Percentiles rank a stretch among this genome's conserved stretches.
phyloP scores from a whole-genome alignment of 441 rosid species.

The Populus trichocarpa region DNA sequence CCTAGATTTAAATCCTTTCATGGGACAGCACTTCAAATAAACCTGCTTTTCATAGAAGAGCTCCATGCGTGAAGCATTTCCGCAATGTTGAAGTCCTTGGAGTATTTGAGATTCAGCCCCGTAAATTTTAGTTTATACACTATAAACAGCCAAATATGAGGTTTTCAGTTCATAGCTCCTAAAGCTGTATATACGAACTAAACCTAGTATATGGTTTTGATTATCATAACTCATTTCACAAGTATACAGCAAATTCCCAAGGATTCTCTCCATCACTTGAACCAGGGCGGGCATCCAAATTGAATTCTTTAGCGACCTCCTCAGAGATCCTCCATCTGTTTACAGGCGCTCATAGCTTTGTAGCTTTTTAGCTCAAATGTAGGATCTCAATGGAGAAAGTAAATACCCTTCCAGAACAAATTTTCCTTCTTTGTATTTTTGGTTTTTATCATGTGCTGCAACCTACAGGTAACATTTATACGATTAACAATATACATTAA shows the following conservation, averaged over 20 bases:
- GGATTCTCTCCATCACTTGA: conserved; percentile 31
- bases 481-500: background rate
- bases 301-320: conserved; percentile 32
- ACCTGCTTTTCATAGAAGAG: background rate
- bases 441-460: conserved; percentile 41
- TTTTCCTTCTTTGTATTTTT: conserved; percentile 55
- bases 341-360: background rate
- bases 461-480: conserved; percentile 25
- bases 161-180: background rate
- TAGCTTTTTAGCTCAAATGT: background rate
- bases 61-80: background rate
- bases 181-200: background rate
- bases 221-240: background rate
- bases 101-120: too few relatives aligned
- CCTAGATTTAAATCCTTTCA: background rate
- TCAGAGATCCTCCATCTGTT: conserved; percentile 41
- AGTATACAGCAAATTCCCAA: conserved; percentile 8
- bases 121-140: too few relatives aligned
- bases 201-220: background rate
- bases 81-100: background rate
- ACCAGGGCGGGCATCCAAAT: conserved; percentile 28
- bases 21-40: background rate
- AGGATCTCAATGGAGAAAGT: background rate
- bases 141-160: background rate
- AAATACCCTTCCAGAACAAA: conserved; percentile 49